Base-by-base conservation (phyloP, 2,329 filamentous ascomycete genomes). In the Rosellinia necatrix region DNA sequence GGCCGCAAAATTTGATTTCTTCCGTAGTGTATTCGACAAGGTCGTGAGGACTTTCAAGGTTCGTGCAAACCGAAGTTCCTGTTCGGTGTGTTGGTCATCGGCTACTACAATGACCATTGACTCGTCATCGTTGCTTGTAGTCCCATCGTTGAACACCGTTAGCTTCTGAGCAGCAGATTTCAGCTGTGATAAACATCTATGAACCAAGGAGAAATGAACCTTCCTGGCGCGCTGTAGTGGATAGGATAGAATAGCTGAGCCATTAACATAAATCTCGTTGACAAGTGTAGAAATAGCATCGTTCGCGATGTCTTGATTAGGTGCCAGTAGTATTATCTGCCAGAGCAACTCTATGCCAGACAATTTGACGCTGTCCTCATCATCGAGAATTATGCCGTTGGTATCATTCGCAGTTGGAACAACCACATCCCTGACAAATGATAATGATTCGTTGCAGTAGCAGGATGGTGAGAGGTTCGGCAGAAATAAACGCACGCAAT, bases 281-380 rank as follows among this genome's bases (percentile, higher is more conserved):
- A 92, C 90, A 3, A 96, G 83, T 19, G 86, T 85, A 47, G 78
- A 79, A 25, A 89, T 91, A 1, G 90, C 88, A 49, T 79, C 75
- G 17, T 81, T 79, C 62, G 90, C 90, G 43, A 96, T 85, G 0
- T 79, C 82, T 32, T 81, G 76, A 32, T 82, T 77, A 4, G 85
- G 84, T 1, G 89, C 85, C 13, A 83, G 86, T 49, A 96, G 75
- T 29, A 93, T 85, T 64, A 96, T 84, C 21, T 85, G 84, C 92
- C 92, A 96, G n/a, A 96, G 76, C 54, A 92, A 82, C 64, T 94
- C 89, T 38, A 82, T 77, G 22, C 75, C 83, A 61, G 72, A 81
- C 58, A 77, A 81, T 62, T 81, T 75, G 24, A 83, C 68, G 9
- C 78, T 73, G n/a, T 78, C 74, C 6, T 79, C 75, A 41, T 83